Evolutionary conservation across 1,139 yeast genomes (phyloP).

Genomic region (Pichia sp.): DNA sequence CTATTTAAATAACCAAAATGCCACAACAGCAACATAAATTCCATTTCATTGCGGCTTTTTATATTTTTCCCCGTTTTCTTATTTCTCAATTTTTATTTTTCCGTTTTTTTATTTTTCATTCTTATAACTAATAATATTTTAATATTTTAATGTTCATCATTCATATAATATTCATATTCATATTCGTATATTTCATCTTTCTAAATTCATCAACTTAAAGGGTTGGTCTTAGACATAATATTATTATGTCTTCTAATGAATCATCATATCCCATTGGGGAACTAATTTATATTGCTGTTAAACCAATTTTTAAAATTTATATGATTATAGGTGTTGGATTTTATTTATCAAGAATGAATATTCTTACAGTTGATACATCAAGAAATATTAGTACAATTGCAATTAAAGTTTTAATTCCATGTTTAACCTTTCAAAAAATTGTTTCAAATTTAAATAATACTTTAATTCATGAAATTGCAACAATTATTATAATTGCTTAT

Average conservation of each 20-base stretch:
- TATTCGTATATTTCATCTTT: no score
- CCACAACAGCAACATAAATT: no score
- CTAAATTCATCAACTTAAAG: no score
- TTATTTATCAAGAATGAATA: conserved; percentile 55
- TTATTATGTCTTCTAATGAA: conserved; percentile 16
- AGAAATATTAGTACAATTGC: conserved; percentile 68
- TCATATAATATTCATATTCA: no score
- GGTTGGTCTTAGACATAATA: neutral
- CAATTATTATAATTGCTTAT: conserved; percentile 58
- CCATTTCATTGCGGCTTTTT: no score
- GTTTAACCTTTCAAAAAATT: conserved; percentile 71
- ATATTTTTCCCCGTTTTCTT: no score
- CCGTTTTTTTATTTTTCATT: no score
- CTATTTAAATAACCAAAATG: no score
- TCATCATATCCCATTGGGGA: conserved; percentile 58
- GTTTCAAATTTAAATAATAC: conserved; percentile 63
- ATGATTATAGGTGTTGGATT: conserved; percentile 68
- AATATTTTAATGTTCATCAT: no score
- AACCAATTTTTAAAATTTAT: conserved; percentile 84
- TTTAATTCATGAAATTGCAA: conserved; percentile 71
- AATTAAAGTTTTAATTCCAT: conserved; percentile 69
- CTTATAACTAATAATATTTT: no score
- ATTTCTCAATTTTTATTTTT: no score
- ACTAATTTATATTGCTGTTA: conserved; percentile 72
- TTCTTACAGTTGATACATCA: conserved; percentile 67